Evolutionary conservation across 1,284 basidiomycete genomes (phyloP).

Genomic region (Malassezia sp.): DNA sequence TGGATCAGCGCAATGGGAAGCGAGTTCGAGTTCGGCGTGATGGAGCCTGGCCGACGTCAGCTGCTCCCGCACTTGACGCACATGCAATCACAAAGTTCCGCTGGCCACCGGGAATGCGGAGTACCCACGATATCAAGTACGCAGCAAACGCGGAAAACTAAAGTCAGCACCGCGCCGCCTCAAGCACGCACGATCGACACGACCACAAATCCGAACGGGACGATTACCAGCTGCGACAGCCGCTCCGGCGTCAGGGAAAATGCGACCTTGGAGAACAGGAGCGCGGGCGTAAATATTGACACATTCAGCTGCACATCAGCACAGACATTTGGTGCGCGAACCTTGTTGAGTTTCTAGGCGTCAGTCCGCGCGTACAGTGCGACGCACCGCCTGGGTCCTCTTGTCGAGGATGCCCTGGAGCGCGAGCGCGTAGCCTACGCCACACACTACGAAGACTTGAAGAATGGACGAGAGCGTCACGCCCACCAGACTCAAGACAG

Average conservation of each 20-base stretch:
- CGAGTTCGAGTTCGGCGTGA: constrained; percentile 65
- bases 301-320: constrained; percentile 70
- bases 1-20: constrained; percentile 85
- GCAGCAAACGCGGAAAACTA: constrained; percentile 44
- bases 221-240: constrained; percentile 76
- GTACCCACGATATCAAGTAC: constrained; percentile 34
- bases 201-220: constrained; percentile 65
- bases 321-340: constrained; percentile 40
- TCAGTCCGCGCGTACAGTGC: background rate
- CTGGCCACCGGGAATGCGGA: constrained; percentile 43
- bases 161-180: no score
- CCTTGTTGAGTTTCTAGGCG: constrained; percentile 29
- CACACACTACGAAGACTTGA: constrained; percentile 74
- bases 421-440: constrained; percentile 74
- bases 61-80: constrained; percentile 3
- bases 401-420: constrained; percentile 71
- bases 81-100: constrained; percentile 47
- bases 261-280: constrained; percentile 85
- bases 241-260: constrained; percentile 59
- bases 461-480: constrained; percentile 57
- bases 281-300: constrained; percentile 77
- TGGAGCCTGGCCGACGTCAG: constrained; percentile 23
- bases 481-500: constrained; percentile 27
- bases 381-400: constrained; percentile 56
- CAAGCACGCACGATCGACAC: constrained; percentile 49